Base-by-base conservation (phyloP, 768 basidiomycete genomes). In the Strobilomyces confusus region DNA sequence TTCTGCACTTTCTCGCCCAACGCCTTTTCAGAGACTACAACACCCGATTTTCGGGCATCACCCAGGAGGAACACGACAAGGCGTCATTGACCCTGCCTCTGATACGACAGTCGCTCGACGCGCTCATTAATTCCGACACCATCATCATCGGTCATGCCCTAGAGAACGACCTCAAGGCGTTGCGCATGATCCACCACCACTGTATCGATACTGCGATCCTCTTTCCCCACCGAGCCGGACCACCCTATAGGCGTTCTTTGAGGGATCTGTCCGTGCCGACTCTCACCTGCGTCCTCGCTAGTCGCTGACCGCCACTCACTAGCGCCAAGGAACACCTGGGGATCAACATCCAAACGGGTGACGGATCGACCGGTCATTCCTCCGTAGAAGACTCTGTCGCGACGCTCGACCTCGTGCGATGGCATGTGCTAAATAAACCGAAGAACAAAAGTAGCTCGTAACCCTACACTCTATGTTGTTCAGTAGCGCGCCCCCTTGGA, bases 161-260 rank as follows among this genome's bases (percentile, higher is more conserved):
- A 19, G 95, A 98, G 57, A 98, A 98, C 68, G 97, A 99, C 66
- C 73, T 99, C 58, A 89, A 87, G 67, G 87, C 95, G 9, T 72
- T 99, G 57, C 80, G 97, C 15, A 83, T 98, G 61, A 72, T 98
- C 1, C 97, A 99, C 67, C 78, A 80, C 54, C 81, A 76, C 56
- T 86, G 92, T 55, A 79, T 99, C 29, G 97, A 99, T 63, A 98
- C 97, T 0, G 87, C 83, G 0, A 73, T 88, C 15, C 73, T 98
- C 14, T 95, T 95, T 63, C 93, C 92, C 9, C 97, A 98, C 68
- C 70, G 84, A 0, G 76, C 81, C 12, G 95, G 95, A 5, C 74
- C 69, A 14, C 86, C 86, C 0, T 95, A 84, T 66, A 78, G 93
- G 26, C 78, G 88, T 40, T 84, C 94, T 0, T 73, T 99, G 32